Evolutionary conservation across 345 rosid species (phyloP).

Genomic region (Sonneratia alba): DNA sequence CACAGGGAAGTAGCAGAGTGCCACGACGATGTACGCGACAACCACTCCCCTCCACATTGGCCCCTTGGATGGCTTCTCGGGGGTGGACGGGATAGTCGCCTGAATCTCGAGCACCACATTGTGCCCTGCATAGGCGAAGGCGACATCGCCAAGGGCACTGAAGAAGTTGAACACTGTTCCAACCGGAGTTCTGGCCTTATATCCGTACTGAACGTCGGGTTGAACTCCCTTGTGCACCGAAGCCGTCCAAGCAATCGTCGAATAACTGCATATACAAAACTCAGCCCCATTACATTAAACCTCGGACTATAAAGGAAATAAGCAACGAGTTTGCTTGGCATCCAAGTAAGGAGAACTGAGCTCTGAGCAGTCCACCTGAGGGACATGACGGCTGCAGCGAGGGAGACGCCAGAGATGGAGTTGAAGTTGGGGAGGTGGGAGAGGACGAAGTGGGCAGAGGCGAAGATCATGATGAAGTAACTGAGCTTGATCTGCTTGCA

Average conservation of each 20-base stretch:
- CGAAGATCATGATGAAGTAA: slow-evolving; percentile 65
- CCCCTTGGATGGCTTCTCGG: slow-evolving; percentile 75
- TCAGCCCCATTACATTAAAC: too few species aligned
- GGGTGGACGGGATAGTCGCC: slow-evolving; percentile 83
- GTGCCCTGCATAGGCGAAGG: slow-evolving; percentile 80
- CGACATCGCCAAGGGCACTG: slow-evolving; percentile 70
- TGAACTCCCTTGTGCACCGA: slow-evolving; percentile 53
- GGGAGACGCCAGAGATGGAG: slow-evolving; percentile 65
- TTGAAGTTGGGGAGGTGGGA: slow-evolving; percentile 80
- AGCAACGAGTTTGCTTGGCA: background rate
- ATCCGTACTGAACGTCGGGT: slow-evolving; percentile 35
- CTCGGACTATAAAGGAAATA: too few species aligned
- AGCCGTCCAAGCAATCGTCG: slow-evolving; percentile 73
- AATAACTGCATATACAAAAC: slow-evolving; percentile 36
- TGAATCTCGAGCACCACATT: slow-evolving; percentile 82
- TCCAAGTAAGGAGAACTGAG: background rate
- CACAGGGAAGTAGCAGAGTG: slow-evolving; percentile 73
- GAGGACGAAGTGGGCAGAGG: slow-evolving; percentile 71
- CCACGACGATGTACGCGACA: slow-evolving; percentile 62
- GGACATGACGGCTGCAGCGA: slow-evolving; percentile 79
- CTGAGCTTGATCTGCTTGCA: slow-evolving; percentile 40
- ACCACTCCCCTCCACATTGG: slow-evolving; percentile 85
- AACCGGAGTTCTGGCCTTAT: slow-evolving; percentile 28
- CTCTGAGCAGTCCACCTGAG: slow-evolving; percentile 30
- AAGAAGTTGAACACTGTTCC: slow-evolving; percentile 57